Conservation (phyloP, 306 rosid genomes). For the Vigna hirtella region DNA sequence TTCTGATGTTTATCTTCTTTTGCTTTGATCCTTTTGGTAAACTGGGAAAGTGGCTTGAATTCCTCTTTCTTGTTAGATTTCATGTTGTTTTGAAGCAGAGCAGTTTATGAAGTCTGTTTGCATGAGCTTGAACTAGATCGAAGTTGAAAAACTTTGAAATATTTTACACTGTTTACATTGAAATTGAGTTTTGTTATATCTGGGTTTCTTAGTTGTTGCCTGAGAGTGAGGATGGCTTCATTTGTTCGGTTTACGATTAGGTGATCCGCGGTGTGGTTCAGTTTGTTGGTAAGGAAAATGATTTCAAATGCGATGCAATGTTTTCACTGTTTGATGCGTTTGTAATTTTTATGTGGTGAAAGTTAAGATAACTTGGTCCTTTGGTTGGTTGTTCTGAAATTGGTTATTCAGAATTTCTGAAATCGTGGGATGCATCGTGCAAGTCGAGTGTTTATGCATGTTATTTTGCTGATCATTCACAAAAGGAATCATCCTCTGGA, state of each 20-base stretch:
- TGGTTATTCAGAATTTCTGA: constrained; percentile 22
- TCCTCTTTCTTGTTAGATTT: constrained; percentile 14
- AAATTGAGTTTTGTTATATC: constrained; percentile 38
- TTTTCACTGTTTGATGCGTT: constrained; percentile 22
- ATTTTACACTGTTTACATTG: constrained; percentile 27
- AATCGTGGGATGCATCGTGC: constrained; percentile 21
- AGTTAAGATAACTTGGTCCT: constrained; percentile 33
- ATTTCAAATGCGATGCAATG: constrained; percentile 20
- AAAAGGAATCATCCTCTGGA: background rate
- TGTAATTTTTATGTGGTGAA: constrained; percentile 32
- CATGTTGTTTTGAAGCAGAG: constrained; percentile 33
- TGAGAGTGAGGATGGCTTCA: constrained; percentile 34
- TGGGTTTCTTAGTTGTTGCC: constrained; percentile 32
- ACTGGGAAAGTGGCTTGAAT: background rate
- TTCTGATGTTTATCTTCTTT: constrained; percentile 33
- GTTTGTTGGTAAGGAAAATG: constrained; percentile 40
- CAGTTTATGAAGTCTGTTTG: constrained; percentile 33
- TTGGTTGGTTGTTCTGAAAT: constrained; percentile 33
- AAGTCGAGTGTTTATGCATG: constrained; percentile 31
- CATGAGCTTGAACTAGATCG: constrained; percentile 43
- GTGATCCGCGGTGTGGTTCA: constrained; percentile 38
- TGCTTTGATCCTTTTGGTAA: constrained; percentile 32
- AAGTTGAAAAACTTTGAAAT: constrained; percentile 15
- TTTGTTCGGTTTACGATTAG: constrained; percentile 38
- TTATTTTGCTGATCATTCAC: constrained; percentile 11